phyloP scores from a whole-genome alignment of 352 stramenopile genomes.

The Plasmopara halstedii region DNA sequence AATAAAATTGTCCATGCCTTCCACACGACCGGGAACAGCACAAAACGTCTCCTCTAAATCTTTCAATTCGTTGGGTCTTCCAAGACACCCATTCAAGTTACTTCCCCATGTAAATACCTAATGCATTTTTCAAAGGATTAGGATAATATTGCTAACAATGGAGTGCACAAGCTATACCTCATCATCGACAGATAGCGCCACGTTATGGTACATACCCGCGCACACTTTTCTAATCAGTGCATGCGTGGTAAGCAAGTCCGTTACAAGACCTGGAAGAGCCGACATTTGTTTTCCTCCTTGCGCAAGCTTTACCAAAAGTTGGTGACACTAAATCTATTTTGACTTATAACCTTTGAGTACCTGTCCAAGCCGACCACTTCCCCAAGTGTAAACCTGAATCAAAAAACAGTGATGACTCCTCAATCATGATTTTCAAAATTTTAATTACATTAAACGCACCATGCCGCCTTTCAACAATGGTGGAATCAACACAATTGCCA shows the following conservation, averaged over 20 bases:
- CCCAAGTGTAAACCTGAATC: conserved; percentile 85
- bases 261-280: conserved; percentile 60
- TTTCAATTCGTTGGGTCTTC: conserved; percentile 56
- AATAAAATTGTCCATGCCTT: conserved; percentile 64
- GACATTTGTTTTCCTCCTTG: conserved; percentile 71
- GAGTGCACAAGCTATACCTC: conserved; percentile 32
- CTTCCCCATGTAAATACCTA: conserved; percentile 91
- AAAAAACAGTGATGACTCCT: too few relatives aligned
- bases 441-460: conserved; percentile 13
- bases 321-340: too few relatives aligned
- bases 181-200: conserved; percentile 83
- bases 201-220: conserved; percentile 89
- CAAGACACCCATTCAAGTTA: conserved; percentile 88
- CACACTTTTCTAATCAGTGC: conserved; percentile 81
- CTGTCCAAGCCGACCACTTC: conserved; percentile 89
- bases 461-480: conserved; percentile 77
- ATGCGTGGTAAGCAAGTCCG: conserved; percentile 72
- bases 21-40: conserved; percentile 62
- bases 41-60: conserved; percentile 77
- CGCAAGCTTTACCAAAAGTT: conserved; percentile 32
- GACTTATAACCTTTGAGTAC: conserved; percentile 16
- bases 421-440: too few relatives aligned
- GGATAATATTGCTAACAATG: not conserved
- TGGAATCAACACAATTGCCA: conserved; percentile 83
- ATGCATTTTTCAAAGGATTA: not conserved